phyloP scores from a whole-genome alignment of 106 monocot genomes.

The Dioscorea zingiberensis region DNA sequence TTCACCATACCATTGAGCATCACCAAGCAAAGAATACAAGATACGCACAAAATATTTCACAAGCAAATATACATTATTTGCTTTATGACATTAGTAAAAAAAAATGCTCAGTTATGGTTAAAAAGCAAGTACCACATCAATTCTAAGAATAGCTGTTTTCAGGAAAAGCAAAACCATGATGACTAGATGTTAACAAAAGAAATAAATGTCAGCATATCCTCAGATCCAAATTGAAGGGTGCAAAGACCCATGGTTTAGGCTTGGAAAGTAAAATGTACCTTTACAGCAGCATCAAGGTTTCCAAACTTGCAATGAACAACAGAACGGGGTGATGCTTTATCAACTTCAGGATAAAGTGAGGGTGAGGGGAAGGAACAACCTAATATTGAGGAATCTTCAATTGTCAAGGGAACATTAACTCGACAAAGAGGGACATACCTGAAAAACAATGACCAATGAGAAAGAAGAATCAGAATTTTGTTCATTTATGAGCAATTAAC shows the following conservation, averaged over 20 bases:
- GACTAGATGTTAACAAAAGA: too few species aligned
- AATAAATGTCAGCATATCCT: too few species aligned
- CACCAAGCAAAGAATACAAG: too few species aligned
- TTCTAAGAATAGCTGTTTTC: too few species aligned
- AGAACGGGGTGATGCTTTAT: conserved; percentile 17
- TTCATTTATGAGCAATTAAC: not conserved
- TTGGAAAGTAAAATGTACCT: conserved; percentile 35
- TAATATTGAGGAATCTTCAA: conserved; percentile 25
- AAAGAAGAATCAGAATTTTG: not conserved
- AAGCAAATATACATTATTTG: too few species aligned
- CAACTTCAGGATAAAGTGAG: conserved; percentile 15
- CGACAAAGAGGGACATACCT: conserved; percentile 92
- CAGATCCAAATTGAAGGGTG: too few species aligned
- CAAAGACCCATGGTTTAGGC: not conserved
- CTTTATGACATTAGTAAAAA: too few species aligned
- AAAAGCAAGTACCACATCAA: too few species aligned
- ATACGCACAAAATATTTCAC: too few species aligned
- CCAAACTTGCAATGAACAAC: conserved; percentile 68
- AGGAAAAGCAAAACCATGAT: too few species aligned
- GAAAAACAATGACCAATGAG: conserved; percentile 14
- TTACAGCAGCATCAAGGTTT: conserved; percentile 68
- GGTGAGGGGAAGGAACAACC: conserved; percentile 40
- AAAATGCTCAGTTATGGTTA: too few species aligned
- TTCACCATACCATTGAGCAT: not conserved
- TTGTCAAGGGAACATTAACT: conserved; percentile 26